Evolutionary conservation across 352 stramenopile species (phyloP), one percentile per base, ranked within the genome.

Genomic region (Phytophthora podocarpi): DNA sequence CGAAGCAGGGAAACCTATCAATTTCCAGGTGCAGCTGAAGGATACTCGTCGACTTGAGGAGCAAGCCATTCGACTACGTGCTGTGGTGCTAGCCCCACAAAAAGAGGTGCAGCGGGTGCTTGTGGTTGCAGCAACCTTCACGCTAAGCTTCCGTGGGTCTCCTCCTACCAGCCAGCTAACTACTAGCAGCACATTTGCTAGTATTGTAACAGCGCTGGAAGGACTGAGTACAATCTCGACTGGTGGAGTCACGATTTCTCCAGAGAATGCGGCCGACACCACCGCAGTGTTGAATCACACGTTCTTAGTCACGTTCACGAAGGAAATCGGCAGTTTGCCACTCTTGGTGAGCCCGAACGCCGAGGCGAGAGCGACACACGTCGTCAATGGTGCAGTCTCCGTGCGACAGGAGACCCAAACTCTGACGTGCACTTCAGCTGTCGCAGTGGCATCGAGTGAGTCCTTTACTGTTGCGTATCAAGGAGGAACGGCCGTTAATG

Each of bases 1-100:
- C n/a, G 56, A 79, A 40, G 76, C 82, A 13, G 80, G 83, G 1
- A 59, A 88, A 1, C 49, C 63, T 0, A 65, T 93, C 0, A 55
- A 52, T 15, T 97, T 99, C 37, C 84, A 93, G 50, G 88, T 99
- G 15, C 86, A 97, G 64, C 72, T 97, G 11, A 96, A 97, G 50
- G 97, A 99, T 57, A 72, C 69, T 4, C 80, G 86, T 13, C 78
- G 86, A 4, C 45, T 90, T 0, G 86, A 92, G 43, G 32, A 90
- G 16, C 86, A 95, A 40, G 80, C 74, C 3, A 61, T 95, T 55
- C 78, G 80, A 1, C 21, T 90, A 3, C 70, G 79, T 1, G 86
- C 82, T 0, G 79, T 91, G 6, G 71, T 80, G 9, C 37, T 93
- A 21, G 49, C 67, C 1, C 66, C 69, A 0, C 61, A 80, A 12